Percentiles rank a stretch among this genome's conserved stretches.
Evolutionary conservation across 768 basidiomycete species (phyloP).

Genomic region (Boletus sensibilis): DNA sequence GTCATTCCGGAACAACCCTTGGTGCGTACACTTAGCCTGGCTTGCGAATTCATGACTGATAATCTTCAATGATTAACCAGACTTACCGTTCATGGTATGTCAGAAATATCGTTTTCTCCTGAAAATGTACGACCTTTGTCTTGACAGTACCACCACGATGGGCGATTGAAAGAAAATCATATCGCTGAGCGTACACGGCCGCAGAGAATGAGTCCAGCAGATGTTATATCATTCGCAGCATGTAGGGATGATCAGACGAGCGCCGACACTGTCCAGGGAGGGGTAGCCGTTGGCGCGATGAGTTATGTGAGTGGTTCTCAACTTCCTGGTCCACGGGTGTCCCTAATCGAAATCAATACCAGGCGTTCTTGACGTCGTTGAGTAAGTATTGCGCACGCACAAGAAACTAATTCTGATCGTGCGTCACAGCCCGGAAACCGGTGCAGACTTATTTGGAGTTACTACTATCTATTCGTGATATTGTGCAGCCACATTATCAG

Average conservation of each 20-base stretch:
- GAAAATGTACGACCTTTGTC: not conserved
- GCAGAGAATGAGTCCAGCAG: slow-evolving; percentile 63
- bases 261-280: slow-evolving; percentile 63
- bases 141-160: slow-evolving; percentile 57
- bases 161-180: slow-evolving; percentile 48
- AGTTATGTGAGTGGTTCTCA: slow-evolving; percentile 55
- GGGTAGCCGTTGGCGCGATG: slow-evolving; percentile 75
- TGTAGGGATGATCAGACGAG: slow-evolving; percentile 73
- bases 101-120: not conserved
- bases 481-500: slow-evolving; percentile 58
- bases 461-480: slow-evolving; percentile 54
- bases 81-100: slow-evolving; percentile 31
- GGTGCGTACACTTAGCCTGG: slow-evolving; percentile 24
- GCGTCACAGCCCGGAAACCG: slow-evolving; percentile 43
- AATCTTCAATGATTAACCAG: slow-evolving; percentile 3
- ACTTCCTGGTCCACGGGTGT: too few species aligned
- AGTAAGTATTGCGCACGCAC: slow-evolving; percentile 27
- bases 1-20: slow-evolving; percentile 51
- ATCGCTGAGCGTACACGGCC: slow-evolving; percentile 33
- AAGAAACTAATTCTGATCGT: not conserved
- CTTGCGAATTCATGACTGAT: not conserved
- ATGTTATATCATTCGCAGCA: slow-evolving; percentile 78
- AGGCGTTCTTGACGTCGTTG: slow-evolving; percentile 64
- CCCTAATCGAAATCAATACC: slow-evolving; percentile 3
- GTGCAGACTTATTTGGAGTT: slow-evolving; percentile 66